Evolutionary conservation across 2,329 filamentous ascomycete genomes (phyloP).

Genomic region (Mycogone perniciosa): DNA sequence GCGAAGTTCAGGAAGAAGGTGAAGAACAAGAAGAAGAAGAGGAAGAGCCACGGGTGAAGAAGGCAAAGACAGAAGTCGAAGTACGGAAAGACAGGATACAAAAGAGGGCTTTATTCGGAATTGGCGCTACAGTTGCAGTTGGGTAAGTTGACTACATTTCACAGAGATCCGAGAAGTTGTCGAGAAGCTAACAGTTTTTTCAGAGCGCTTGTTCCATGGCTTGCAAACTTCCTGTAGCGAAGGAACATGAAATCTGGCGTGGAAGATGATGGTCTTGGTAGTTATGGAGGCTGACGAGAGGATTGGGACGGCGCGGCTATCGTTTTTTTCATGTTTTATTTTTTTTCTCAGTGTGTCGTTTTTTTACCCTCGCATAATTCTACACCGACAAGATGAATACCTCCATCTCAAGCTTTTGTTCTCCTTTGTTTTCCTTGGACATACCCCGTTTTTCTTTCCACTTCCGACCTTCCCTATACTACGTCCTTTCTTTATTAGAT

Average conservation of each 20-base stretch:
- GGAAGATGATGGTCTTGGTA: constrained; percentile 3
- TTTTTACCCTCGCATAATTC: constrained; percentile 3
- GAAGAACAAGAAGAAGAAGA: constrained; percentile 23
- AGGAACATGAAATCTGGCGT: constrained; percentile 8
- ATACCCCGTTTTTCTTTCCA: constrained; percentile 4
- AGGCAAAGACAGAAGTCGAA: constrained; percentile 72
- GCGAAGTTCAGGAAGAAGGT: constrained; percentile 33
- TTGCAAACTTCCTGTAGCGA: constrained; percentile 44
- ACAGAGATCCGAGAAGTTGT: neutral
- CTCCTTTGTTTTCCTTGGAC: constrained; percentile 7
- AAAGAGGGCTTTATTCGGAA: constrained; percentile 76
- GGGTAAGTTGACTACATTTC: constrained; percentile 59
- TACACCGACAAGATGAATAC: constrained; percentile 5
- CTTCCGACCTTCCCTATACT: neutral
- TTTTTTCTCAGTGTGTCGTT: constrained; percentile 8
- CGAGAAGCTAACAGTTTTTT: constrained; percentile 12
- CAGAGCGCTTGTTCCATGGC: constrained; percentile 45
- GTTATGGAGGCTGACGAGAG: constrained; percentile 10
- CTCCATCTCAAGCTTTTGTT: neutral
- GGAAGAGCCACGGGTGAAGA: constrained; percentile 59
- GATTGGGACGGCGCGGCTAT: constrained; percentile 11
- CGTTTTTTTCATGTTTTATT: constrained; percentile 5
- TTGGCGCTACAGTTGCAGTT: constrained; percentile 79
- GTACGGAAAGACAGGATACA: constrained; percentile 80
- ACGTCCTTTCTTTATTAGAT: neutral